These are phyloP conservation scores for Suhomyces chickasaworum DNA, from an alignment of 1,139 yeast genomes.

Conservation along the genomic window DNA sequence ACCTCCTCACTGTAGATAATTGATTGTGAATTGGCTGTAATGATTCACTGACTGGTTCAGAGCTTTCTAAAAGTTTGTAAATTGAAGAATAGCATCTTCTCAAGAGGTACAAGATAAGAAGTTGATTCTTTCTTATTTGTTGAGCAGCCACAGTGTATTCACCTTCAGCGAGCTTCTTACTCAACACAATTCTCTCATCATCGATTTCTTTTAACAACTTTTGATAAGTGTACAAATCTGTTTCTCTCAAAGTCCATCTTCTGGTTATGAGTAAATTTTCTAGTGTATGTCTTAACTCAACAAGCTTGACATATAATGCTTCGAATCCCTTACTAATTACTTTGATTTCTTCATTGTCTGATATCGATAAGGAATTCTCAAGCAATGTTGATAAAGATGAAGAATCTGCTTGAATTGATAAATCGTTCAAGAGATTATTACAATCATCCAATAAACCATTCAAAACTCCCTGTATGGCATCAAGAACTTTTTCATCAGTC, in stretches of 20 bases:
- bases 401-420: slow-evolving; percentile 58
- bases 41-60: slow-evolving; percentile 94
- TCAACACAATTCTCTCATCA: slow-evolving; percentile 57
- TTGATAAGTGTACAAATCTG: slow-evolving; percentile 85
- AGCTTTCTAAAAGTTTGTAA: slow-evolving; percentile 83
- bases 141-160: slow-evolving; percentile 18
- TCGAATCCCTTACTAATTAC: slow-evolving; percentile 20
- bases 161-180: slow-evolving; percentile 21
- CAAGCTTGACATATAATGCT: slow-evolving; percentile 42
- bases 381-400: slow-evolving; percentile 31
- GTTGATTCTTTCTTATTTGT: slow-evolving; percentile 47
- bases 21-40: slow-evolving; percentile 92
- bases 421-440: slow-evolving; percentile 69
- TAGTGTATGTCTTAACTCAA: slow-evolving; percentile 67
- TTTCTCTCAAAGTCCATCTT: slow-evolving; percentile 95
- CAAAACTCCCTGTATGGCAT: slow-evolving; percentile 55
- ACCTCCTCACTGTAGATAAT: slow-evolving; percentile 83
- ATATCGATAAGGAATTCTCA: slow-evolving; percentile 18
- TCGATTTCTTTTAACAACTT: slow-evolving; percentile 72
- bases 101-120: slow-evolving; percentile 72
- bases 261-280: slow-evolving; percentile 86
- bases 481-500: slow-evolving; percentile 27
- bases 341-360: slow-evolving; percentile 10
- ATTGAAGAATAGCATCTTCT: slow-evolving; percentile 89
- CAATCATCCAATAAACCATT: slow-evolving; percentile 83